Conservation (phyloP, 2,329 filamentous ascomycete genomes). For the Didymella exigua region DNA sequence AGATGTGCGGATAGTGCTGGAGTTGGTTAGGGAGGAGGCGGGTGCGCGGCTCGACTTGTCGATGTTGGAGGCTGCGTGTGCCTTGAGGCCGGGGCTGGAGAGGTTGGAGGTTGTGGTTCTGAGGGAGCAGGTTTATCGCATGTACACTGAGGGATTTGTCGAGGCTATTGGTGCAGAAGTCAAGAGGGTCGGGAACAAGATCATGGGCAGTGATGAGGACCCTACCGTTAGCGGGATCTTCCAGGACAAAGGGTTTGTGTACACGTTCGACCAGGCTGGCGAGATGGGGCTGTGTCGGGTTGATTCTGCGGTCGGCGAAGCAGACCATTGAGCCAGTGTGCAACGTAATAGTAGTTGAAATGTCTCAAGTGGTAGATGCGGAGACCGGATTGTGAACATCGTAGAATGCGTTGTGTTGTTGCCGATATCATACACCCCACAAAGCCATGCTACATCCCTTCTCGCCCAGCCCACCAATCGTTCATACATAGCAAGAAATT, state of each 20-base stretch:
- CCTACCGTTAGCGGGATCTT: conserved; percentile 1
- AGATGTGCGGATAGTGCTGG: conserved; percentile 4
- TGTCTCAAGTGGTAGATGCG: too few species aligned
- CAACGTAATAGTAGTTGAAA: not conserved
- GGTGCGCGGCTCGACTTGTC: conserved; percentile 5
- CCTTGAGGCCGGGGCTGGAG: conserved; percentile 3
- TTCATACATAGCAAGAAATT: conserved; percentile 15
- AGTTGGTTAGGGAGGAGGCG: conserved; percentile 9
- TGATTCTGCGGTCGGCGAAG: conserved; percentile 1
- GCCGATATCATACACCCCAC: conserved; percentile 10
- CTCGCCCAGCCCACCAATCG: conserved; percentile 2
- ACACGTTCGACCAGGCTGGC: not conserved
- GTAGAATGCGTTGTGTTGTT: conserved; percentile 8
- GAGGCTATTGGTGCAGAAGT: conserved; percentile 7
- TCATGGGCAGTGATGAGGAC: conserved; percentile 13
- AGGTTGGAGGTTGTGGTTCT: conserved; percentile 11
- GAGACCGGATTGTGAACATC: not conserved
- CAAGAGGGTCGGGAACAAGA: conserved; percentile 4
- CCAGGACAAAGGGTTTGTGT: conserved; percentile 3
- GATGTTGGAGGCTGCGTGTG: not conserved
- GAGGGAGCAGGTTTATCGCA: conserved; percentile 13
- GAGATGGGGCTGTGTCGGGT: conserved; percentile 13
- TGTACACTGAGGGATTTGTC: conserved; percentile 2
- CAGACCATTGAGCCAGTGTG: not conserved
- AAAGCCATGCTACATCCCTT: conserved; percentile 1